Base-by-base conservation (phyloP, 2,329 filamentous ascomycete genomes). In the Aspergillus sp. region DNA sequence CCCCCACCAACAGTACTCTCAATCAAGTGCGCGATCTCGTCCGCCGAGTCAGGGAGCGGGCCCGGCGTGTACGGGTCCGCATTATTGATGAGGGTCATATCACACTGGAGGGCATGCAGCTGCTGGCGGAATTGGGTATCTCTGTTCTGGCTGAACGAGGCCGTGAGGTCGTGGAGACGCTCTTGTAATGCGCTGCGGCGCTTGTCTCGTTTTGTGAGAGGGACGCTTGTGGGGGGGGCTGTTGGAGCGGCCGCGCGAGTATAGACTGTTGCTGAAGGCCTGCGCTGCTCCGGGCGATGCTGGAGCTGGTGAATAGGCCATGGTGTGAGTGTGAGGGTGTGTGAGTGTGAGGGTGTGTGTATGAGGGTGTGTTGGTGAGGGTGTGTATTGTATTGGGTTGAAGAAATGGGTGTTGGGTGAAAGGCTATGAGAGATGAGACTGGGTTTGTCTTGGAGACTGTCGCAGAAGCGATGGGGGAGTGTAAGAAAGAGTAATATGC, bases 101-200 rank as follows among this genome's bases (percentile, higher is more conserved):
- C 90, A 52, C 88, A 83, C 69, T 96, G 90, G n/a, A 96, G 82
- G 53, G 88, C 88, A 59, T 93, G 85, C 2, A 96, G 78, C 67
- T 96, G 89, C 53, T 93, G 87, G 49, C 90, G 83, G 67, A 95
- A 97, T 57, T 89, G 83, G 50, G 79, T 75, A 65, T 95, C 89
- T 52, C 88, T 81, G 60, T 95, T 90, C 50, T 85, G 80, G 51
- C 82, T 81, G 68, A 95, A 91, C 53, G 83, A 83, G 42, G 85
- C 81, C 43, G 85, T 83, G 67, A 96, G 82, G 44, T 83, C 79
- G 33, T 81, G 78, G 6, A 95, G 79, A 51, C 86, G 85, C 48
- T 95, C 90, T 53, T 83, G 81, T 48, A 96, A 81, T 58, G 85
- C 82, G 58, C 88, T 88, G 49, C 90, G 84, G 62, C 90, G 84